Evolutionary conservation across 345 rosid species (phyloP).

Genomic region (Syzygium oleosum): DNA sequence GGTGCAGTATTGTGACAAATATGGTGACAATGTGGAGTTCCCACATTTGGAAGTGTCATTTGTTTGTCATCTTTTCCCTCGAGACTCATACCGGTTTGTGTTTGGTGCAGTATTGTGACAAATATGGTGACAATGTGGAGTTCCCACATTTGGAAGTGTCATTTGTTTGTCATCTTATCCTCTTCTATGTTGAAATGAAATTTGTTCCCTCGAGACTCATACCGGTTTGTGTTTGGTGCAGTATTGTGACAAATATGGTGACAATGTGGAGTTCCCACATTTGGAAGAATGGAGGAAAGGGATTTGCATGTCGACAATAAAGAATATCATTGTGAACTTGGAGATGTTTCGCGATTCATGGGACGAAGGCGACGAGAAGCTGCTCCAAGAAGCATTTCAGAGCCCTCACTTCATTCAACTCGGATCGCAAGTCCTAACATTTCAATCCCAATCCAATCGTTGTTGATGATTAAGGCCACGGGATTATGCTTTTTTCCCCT

Average conservation of each 20-base stretch:
- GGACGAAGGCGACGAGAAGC: slow-evolving; percentile 51
- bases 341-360: slow-evolving; percentile 66
- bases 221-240: slow-evolving; percentile 2
- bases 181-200: background rate
- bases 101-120: slow-evolving; percentile 61
- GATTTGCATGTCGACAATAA: slow-evolving; percentile 45
- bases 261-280: slow-evolving; percentile 57
- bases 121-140: slow-evolving; percentile 52
- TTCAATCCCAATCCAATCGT: background rate
- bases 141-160: slow-evolving; percentile 76
- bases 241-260: slow-evolving; percentile 77
- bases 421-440: slow-evolving; percentile 7
- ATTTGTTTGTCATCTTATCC: background rate
- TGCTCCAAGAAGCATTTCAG: slow-evolving; percentile 60
- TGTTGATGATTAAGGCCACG: background rate
- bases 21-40: slow-evolving; percentile 54
- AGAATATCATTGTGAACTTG: slow-evolving; percentile 37
- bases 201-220: background rate
- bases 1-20: slow-evolving; percentile 70
- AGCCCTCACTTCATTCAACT: slow-evolving; percentile 73
- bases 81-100: background rate
- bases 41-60: slow-evolving; percentile 63
- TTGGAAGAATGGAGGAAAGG: slow-evolving; percentile 88
- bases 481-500: background rate
- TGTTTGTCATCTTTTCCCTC: background rate